Base-by-base conservation (phyloP, 352 stramenopile species). In the Pythium chondricola region DNA sequence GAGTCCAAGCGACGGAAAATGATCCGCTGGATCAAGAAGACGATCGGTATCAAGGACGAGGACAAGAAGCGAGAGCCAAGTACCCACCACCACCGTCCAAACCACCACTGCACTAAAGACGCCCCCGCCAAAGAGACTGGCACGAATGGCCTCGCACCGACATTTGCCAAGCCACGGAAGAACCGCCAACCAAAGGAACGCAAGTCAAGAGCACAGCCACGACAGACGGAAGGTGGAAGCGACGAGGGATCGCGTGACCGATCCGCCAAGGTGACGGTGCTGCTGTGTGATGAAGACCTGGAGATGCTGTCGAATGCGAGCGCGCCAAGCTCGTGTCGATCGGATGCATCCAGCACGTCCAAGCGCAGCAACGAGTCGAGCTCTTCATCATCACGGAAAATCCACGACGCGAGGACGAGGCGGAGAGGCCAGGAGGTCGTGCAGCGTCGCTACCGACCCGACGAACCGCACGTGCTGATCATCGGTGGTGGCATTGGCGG, bases 21-120 rank as follows among this genome's bases (percentile, higher is more conserved):
- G 60, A 68, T 85, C 52, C 71, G 71, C 29, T 85, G 73, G 73
- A 71, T 85, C 58, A 80, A 76, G 31, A 64, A 61, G 36, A 67
- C 66, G 29, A 71, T 85, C 36, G 65, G 67, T 22, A 49, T 71
- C 26, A 25, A 31, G 21, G 33, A 29, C 21, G 9, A 32, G 0
- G 38, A 45, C 1, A 18, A 50, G 33, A 40, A 54, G 11, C 50
- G 64, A 21, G n/a, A 56, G 18, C 31, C 36, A 20, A 16, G 32
- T 22, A 35, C 5, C 54, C 32, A 31, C 46, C 52, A 56, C n/a
- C n/a, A n/a, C n/a, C n/a, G n/a, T n/a, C n/a, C n/a, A n/a, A n/a
- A n/a, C n/a, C n/a, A n/a, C n/a, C n/a, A n/a, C n/a, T n/a, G n/a
- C n/a, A n/a, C n/a, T n/a, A n/a, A n/a, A n/a, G n/a, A n/a, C n/a